Conservation (phyloP, 306 rosid species). For the Vigna unguiculata region DNA sequence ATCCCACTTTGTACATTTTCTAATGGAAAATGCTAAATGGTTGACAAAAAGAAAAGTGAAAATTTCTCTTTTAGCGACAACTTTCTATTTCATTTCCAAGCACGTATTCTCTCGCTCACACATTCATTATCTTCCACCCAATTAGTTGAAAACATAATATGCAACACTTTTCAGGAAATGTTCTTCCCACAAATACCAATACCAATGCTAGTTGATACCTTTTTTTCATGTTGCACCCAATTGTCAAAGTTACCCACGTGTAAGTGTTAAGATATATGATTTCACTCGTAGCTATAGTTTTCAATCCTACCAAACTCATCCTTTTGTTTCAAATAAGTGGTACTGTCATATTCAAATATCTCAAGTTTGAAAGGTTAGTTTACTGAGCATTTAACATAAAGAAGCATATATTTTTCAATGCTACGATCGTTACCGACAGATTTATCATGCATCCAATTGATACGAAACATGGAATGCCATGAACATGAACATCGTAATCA, state of each 20-base stretch:
- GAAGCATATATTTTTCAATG: not conserved
- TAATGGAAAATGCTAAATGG: not conserved
- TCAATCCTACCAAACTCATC: not conserved
- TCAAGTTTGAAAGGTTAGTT: slow-evolving; percentile 8
- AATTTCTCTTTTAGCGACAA: not conserved
- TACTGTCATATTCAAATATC: not conserved
- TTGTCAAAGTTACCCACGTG: slow-evolving; percentile 3
- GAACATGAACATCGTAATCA: not conserved
- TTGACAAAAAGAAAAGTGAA: not conserved
- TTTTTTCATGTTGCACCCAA: not conserved
- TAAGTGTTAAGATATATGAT: not conserved
- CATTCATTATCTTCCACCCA: not conserved
- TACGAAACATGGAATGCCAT: not conserved
- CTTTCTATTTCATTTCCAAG: not conserved
- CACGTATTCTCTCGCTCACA: not conserved
- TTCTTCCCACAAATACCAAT: not conserved
- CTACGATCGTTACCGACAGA: not conserved
- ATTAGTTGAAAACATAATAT: not conserved
- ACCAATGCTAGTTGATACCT: no score
- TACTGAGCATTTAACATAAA: not conserved
- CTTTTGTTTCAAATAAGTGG: slow-evolving; percentile 11
- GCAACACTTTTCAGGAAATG: not conserved
- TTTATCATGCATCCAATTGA: not conserved
- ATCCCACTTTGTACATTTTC: not conserved
- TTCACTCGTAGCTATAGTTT: not conserved